Evolutionary conservation across 2,329 filamentous ascomycete genomes (phyloP), one percentile per base, ranked within the genome.

Genomic region (Metarhizium anisopliae): DNA sequence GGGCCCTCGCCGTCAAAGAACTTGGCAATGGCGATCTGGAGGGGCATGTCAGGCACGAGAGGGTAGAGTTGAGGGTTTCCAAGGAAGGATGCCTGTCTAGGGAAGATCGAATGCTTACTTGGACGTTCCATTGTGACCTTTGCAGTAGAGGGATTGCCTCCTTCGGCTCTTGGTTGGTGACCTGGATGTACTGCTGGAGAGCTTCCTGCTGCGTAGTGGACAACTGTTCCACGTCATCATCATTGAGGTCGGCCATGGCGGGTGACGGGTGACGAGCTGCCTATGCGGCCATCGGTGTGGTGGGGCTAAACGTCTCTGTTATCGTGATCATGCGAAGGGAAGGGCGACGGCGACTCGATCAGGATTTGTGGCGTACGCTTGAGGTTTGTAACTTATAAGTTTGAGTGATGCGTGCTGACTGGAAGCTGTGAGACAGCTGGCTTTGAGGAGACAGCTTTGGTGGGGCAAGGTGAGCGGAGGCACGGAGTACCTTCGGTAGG

Each of bases 1-100:
- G 90, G 82, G 3, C 87, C 87, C 73, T 97, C 94, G 63, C 94
- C 94, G 66, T 99, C 94, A 69, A 96, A 99, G 81, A 97, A 97
- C 68, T 95, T 95, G 61, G 94, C 84, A 60, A 99, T 93, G 56
- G 94, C 93, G 64, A 97, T 96, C 86, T 96, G 67, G 10, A 16
- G 11, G 14, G n/a, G 18, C 16, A 45, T 45, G 42, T 45, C 11
- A 49, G 45, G 7, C 25, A 30, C 20, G 25, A 30, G 25, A 29
- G 13, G 2, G 3, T 18, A 45, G 5, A 29, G 20, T 10, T 11
- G 2, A 14, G 8, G 25, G 18, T 16, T 16, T 10, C 42, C 42
- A 18, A 20, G 6, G 18, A 45, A 25, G 3, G 25, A 20, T 45
- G n/a, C 18, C 32, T 52, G 51, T 25, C 4, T 51, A 25, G 10